These are phyloP conservation scores for Aspergillus sp. DNA, from an alignment of 2,329 filamentous ascomycete genomes.

Conservation along the genomic window DNA sequence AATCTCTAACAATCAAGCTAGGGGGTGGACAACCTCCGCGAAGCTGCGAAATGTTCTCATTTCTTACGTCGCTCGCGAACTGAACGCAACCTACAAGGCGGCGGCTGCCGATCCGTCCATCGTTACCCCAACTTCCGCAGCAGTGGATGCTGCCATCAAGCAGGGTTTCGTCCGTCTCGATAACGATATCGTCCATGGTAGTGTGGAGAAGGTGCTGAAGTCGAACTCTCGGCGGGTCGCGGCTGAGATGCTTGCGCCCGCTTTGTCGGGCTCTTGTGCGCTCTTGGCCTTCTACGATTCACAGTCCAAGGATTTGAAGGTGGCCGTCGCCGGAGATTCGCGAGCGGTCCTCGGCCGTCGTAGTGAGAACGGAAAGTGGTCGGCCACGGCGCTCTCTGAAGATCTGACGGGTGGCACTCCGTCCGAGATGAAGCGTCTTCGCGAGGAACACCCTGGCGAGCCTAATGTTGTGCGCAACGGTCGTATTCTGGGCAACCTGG, in stretches of 20 bases:
- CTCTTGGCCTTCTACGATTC: constrained; percentile 95
- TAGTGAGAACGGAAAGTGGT: constrained; percentile 80
- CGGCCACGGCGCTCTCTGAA: constrained; percentile 80
- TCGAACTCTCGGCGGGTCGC: constrained; percentile 85
- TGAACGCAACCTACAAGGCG: constrained; percentile 87
- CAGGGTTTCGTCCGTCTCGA: constrained; percentile 84
- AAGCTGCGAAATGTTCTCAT: constrained; percentile 92
- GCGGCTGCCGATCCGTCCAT: constrained; percentile 57
- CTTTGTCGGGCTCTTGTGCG: constrained; percentile 94
- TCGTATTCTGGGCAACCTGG: constrained; percentile 84
- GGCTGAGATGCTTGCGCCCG: constrained; percentile 86
- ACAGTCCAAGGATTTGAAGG: constrained; percentile 78
- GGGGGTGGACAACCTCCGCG: constrained; percentile 96
- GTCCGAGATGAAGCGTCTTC: constrained; percentile 77
- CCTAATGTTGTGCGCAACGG: constrained; percentile 84
- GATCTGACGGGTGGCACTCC: constrained; percentile 92
- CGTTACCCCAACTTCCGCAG: constrained; percentile 68
- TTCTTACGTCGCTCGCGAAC: constrained; percentile 84
- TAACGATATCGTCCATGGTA: constrained; percentile 90
- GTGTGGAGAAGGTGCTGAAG: constrained; percentile 86
- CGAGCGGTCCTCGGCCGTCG: constrained; percentile 85
- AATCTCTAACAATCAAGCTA: constrained; percentile 35
- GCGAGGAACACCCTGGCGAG: constrained; percentile 84
- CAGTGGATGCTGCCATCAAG: constrained; percentile 90
- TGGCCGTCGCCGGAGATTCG: constrained; percentile 96